Conservation (phyloP, 2,329 filamentous ascomycete genomes). For the Fusarium udum region DNA sequence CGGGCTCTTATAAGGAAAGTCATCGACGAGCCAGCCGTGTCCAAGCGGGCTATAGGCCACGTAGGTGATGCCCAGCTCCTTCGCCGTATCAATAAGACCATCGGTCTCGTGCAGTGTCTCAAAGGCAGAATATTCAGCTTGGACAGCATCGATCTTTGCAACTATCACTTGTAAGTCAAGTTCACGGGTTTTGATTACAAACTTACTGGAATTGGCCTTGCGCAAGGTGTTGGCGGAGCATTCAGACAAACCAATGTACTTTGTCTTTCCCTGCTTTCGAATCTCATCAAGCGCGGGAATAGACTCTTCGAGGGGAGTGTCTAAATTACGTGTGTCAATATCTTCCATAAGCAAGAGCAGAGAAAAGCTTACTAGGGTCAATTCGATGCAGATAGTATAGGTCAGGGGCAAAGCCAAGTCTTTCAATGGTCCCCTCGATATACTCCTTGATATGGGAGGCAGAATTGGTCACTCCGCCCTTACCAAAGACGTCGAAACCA, state of each 20-base stretch:
- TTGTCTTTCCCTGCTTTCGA: not conserved
- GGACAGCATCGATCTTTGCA: constrained; percentile 7
- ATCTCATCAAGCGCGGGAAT: not conserved
- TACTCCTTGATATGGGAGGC: not conserved
- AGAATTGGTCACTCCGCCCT: not conserved
- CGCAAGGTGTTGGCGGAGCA: not conserved
- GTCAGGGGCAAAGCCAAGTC: constrained; percentile 7
- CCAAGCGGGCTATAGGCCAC: not conserved
- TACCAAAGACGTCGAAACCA: not conserved
- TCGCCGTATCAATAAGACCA: not conserved
- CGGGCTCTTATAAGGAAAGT: not conserved
- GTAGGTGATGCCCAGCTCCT: not conserved
- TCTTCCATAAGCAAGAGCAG: no score
- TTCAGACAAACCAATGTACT: constrained; percentile 4
- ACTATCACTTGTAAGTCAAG: not conserved
- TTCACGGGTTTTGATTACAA: accelerated
- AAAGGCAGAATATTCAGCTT: constrained; percentile 10
- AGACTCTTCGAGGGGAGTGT: not conserved
- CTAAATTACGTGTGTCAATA: not conserved
- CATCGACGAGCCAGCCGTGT: not conserved
- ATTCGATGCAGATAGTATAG: constrained; percentile 5
- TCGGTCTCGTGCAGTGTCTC: constrained; percentile 5
- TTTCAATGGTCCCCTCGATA: constrained; percentile 1
- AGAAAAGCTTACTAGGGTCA: not conserved
- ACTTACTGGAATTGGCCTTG: not conserved